phyloP scores from a whole-genome alignment of 371 early-diverging fungal genomes.

The Mortierella sp. region DNA sequence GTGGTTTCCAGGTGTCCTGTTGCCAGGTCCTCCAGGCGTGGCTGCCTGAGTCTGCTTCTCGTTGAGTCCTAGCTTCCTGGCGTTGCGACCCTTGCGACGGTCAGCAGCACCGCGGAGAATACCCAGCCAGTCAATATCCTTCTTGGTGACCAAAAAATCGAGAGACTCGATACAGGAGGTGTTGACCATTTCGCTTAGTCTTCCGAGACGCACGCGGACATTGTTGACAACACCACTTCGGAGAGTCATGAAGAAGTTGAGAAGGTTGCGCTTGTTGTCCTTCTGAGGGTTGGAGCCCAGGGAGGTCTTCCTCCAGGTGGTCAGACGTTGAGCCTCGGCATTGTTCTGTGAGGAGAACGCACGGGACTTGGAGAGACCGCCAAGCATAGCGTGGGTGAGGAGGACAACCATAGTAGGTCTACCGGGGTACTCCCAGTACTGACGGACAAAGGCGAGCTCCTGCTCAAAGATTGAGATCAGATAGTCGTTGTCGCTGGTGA shows the following conservation, averaged over 20 bases:
- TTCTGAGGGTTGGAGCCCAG: slow-evolving; percentile 44
- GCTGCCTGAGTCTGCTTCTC: slow-evolving; percentile 64
- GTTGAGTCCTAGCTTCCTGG: slow-evolving; percentile 64
- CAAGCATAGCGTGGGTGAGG: slow-evolving; percentile 85
- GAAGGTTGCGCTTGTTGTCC: slow-evolving; percentile 73
- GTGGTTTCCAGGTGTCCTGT: slow-evolving; percentile 62
- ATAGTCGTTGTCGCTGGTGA: slow-evolving; percentile 87
- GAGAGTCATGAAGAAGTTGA: slow-evolving; percentile 89
- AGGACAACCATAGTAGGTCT: slow-evolving; percentile 88
- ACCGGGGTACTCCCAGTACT: slow-evolving; percentile 84
- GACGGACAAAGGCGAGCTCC: slow-evolving; percentile 82
- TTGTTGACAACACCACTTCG: slow-evolving; percentile 80
- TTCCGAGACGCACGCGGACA: slow-evolving; percentile 80
- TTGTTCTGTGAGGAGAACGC: slow-evolving; percentile 27
- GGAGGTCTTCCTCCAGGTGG: slow-evolving; percentile 49
- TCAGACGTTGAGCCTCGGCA: slow-evolving; percentile 38
- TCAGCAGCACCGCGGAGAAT: slow-evolving; percentile 71
- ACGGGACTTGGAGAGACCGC: slow-evolving; percentile 59
- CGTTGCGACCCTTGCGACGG: slow-evolving; percentile 54
- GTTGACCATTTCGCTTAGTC: slow-evolving; percentile 81
- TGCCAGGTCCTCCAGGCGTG: slow-evolving; percentile 67
- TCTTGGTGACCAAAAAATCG: slow-evolving; percentile 86
- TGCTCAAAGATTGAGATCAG: slow-evolving; percentile 83
- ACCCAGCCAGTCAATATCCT: slow-evolving; percentile 79
- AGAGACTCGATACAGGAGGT: slow-evolving; percentile 86